phyloP scores from a whole-genome alignment of 257 asterid species.

The Salvia hispanica region DNA sequence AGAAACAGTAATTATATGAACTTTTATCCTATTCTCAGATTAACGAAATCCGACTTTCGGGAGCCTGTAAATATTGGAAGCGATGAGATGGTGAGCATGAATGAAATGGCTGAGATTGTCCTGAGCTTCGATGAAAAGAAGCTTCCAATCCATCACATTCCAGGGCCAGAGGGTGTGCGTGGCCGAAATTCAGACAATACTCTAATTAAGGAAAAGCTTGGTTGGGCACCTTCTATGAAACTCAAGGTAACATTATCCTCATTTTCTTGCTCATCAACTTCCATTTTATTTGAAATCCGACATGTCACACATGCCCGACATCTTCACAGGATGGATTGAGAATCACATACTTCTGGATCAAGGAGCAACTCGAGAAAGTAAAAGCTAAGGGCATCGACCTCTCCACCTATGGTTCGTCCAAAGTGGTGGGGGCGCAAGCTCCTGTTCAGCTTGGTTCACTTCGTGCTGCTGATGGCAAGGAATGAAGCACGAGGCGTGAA shows the following conservation, averaged over 20 bases:
- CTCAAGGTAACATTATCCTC: constrained; percentile 49
- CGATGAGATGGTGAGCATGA: constrained; percentile 97
- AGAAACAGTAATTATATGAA: no score
- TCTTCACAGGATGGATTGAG: constrained; percentile 76
- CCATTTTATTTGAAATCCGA: not conserved
- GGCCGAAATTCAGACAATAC: constrained; percentile 88
- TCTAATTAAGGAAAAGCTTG: constrained; percentile 80
- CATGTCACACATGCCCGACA: not conserved
- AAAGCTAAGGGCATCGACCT: constrained; percentile 54
- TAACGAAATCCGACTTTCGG: constrained; percentile 85
- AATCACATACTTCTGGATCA: constrained; percentile 91
- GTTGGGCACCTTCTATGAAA: constrained; percentile 92
- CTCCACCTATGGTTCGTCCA: constrained; percentile 66
- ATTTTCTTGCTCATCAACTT: not conserved
- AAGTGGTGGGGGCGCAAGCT: constrained; percentile 83
- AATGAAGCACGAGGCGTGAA: constrained; percentile 35
- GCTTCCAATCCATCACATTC: constrained; percentile 81
- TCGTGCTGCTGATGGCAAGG: constrained; percentile 86
- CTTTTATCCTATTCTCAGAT: constrained; percentile 37
- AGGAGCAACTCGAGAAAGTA: constrained; percentile 90
- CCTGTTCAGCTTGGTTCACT: constrained; percentile 81
- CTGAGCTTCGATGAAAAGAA: constrained; percentile 73
- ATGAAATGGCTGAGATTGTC: constrained; percentile 92
- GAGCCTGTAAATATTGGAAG: constrained; percentile 95
- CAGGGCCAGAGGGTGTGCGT: constrained; percentile 87